Base-by-base conservation (phyloP, 306 rosid genomes). In the Lathyrus sativus region DNA sequence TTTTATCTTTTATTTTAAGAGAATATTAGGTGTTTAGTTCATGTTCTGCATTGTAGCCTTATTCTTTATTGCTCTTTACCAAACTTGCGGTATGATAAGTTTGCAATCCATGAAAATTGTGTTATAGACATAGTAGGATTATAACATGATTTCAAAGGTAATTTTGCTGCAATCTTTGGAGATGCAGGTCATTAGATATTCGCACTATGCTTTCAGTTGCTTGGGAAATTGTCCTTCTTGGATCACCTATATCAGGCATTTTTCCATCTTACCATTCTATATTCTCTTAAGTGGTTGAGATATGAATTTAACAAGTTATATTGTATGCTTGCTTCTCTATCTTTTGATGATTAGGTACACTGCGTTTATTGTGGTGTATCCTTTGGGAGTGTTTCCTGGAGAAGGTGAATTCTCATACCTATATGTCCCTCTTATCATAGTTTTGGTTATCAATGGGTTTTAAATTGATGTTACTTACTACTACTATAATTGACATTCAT, bases 161-260 rank as follows among this genome's bases (percentile, higher is more conserved):
- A 74, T 11, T 48, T 70, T 39, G 65, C 55, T 50, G 12, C 62
- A 42, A 74, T 69, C 48, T 58, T 78, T 79, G 70, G 71, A 46
- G 54, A 26, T 88, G 86, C 90, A 93, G 98, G 74, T 88, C 2
- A 85, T 93, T 76, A 85, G 97, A 74, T 90, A 93, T 81, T 80
- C 95, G 9, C 91, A 87, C 75, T 85, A 93, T 76, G 85, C 95
- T 76, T 79, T 93, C 67, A 77, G 76, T 71, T 85, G 97, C 82
- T 68, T 65, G 12, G 88, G 92, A 77, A 85, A 68, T 46, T 85
- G 86, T 81, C 99, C 97, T 58, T 73, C 77, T 66, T 93, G 95
- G 96, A 80, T 93, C 67, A 88, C 91, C 54, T 90, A 93, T 79
- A 82, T 93, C 83, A 86, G 99, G 96, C 89, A 51, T 67, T 62